Conservation (phyloP, 306 rosid species). For the Castanospermum australe region DNA sequence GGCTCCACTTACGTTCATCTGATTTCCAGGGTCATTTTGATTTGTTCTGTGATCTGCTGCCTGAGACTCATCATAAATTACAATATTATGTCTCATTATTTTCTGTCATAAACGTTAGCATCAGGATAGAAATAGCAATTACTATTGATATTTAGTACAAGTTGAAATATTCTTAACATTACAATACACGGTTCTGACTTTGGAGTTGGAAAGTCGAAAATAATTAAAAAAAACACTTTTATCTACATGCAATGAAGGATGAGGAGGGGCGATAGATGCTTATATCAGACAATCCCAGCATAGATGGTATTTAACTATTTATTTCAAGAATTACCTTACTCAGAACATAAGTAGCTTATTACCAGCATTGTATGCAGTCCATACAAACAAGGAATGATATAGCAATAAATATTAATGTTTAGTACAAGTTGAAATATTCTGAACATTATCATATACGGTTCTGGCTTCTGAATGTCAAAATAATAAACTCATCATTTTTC, state of each 20-base stretch:
- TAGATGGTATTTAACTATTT: not conserved
- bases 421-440: not conserved
- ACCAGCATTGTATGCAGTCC: not conserved
- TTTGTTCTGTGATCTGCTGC: conserved; percentile 45
- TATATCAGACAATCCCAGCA: too few species aligned
- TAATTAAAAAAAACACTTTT: not conserved
- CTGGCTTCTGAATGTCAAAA: not conserved
- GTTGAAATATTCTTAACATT: not conserved
- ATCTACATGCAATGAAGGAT: not conserved
- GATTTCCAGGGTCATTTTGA: conserved; percentile 46
- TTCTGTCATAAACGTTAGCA: not conserved
- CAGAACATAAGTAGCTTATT: not conserved
- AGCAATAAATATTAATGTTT: not conserved
- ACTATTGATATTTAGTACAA: not conserved
- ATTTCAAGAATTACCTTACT: not conserved
- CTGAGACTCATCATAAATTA: conserved; percentile 40
- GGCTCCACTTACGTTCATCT: conserved; percentile 41
- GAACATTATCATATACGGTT: not conserved
- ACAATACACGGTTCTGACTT: not conserved
- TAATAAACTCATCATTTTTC: not conserved
- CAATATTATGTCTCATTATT: not conserved
- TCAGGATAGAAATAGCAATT: not conserved
- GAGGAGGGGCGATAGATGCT: too few species aligned
- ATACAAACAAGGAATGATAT: not conserved
- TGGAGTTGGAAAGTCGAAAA: not conserved